phyloP scores from a whole-genome alignment of 192 early-diverging fungal species.

The Coemansia sp. region DNA sequence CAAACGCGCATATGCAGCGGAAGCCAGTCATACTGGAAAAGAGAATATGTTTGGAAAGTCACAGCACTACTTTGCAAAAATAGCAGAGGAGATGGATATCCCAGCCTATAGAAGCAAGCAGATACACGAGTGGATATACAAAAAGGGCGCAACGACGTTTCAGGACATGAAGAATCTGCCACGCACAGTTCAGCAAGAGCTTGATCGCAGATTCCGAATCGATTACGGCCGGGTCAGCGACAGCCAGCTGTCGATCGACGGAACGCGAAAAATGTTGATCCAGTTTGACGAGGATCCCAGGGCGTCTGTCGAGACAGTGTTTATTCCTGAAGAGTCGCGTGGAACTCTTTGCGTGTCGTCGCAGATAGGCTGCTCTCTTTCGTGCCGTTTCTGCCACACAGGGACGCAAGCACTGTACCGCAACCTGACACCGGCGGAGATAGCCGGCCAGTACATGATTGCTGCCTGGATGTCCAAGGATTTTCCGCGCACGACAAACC shows the following conservation, averaged over 20 bases:
- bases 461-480: conserved; percentile 60
- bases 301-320: conserved; percentile 72
- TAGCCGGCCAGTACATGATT: conserved; percentile 70
- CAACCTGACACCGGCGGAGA: conserved; percentile 72
- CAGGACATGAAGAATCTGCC: conserved; percentile 69
- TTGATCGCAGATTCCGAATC: conserved; percentile 57
- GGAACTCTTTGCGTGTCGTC: conserved; percentile 79
- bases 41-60: conserved; percentile 37
- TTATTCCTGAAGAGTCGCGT: conserved; percentile 67
- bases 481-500: conserved; percentile 56
- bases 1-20: neutral
- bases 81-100: conserved; percentile 4
- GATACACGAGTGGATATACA: conserved; percentile 45
- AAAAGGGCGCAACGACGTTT: conserved; percentile 60
- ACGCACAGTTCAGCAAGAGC: conserved; percentile 47
- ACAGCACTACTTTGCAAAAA: conserved; percentile 14
- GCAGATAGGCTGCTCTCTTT: conserved; percentile 84
- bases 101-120: conserved; percentile 37
- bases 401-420: conserved; percentile 82
- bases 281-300: conserved; percentile 58
- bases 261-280: conserved; percentile 64
- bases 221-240: conserved; percentile 61
- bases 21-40: neutral
- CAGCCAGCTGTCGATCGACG: conserved; percentile 57
- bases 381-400: conserved; percentile 88